Conservation (phyloP, 2,329 filamentous ascomycete species). For the Fusarium metavorans region DNA sequence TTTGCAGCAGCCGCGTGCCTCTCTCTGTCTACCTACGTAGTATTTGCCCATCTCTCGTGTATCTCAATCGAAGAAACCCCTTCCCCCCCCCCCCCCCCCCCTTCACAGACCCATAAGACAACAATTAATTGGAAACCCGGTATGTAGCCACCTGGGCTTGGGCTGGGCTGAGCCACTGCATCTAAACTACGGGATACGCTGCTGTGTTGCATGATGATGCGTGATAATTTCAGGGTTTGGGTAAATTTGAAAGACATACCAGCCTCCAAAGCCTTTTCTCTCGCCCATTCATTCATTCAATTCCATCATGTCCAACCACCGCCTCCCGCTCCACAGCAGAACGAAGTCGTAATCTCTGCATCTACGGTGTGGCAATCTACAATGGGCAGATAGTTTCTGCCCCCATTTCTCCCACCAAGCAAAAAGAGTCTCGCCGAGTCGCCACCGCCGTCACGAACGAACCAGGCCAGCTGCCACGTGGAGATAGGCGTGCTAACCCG, state of each 20-base stretch:
- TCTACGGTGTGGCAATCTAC: not conserved
- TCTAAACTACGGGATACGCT: not conserved
- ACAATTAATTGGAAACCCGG: conserved; percentile 1
- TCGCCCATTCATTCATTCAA: not conserved
- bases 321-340: not conserved
- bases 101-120: not conserved
- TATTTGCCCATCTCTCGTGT: not conserved
- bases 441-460: not conserved
- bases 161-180: not conserved
- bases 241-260: not conserved
- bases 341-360: not conserved
- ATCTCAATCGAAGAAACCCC: not conserved
- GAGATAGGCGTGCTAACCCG: conserved; percentile 16
- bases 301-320: not conserved
- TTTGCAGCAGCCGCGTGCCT: not conserved
- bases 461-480: conserved; percentile 36
- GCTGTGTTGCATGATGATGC: conserved; percentile 1
- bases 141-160: not conserved
- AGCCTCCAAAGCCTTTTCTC: not conserved
- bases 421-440: not conserved
- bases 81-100: too few relatives aligned
- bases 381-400: not conserved
- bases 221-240: not conserved
- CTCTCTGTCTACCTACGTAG: not conserved
- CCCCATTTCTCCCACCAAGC: not conserved